Evolutionary conservation across 1,284 basidiomycete genomes (phyloP), one percentile per base, ranked within the genome.

Genomic region (Sparassis latifolia): DNA sequence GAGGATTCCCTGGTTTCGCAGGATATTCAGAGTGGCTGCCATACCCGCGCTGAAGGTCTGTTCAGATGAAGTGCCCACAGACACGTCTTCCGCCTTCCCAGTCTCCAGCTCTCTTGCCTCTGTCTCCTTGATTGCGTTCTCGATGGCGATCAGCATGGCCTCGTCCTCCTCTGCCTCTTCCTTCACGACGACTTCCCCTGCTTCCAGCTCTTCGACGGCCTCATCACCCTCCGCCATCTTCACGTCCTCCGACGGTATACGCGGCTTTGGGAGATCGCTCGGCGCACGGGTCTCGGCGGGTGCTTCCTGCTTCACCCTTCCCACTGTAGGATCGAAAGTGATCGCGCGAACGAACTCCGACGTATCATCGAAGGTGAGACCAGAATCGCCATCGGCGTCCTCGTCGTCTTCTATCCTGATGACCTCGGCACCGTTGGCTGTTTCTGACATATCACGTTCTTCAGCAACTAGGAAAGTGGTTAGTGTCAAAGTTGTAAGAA

Each of bases 331-430:
- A 55, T 81, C 80, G 57, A 79, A 79, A 0, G 84, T 83, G 56
- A 99, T 92, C 39, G 90, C 86, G 10, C 94, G 84, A 29, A 99
- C 91, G 60, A 99, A 99, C 66, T 98, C 95, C 12, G 92, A 92
- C 0, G 97, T 99, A 60, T 97, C 94, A 65, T 99, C 96, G 54
- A 99, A 95, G 0, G 89, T 90, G 33, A 99, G 75, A 27, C 84
- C 80, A 27, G 73, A 72, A 52, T 73, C 68, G 28, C 74, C 78
- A 2, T 74, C 79, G 29, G 68, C 75, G 45, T 72, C 73, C 30
- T 79, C 79, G 27, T 76, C 79, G 2, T 82, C 83, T 53, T 85
- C 86, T 5, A 78, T 69, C 47, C 84, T 82, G 50, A 81, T 73
- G 9, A 71, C 64, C 32, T 75, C 71, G 31, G 67, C 66, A 6